Conservation (phyloP, 805 yeast genomes). For the Pichia manshurica region DNA sequence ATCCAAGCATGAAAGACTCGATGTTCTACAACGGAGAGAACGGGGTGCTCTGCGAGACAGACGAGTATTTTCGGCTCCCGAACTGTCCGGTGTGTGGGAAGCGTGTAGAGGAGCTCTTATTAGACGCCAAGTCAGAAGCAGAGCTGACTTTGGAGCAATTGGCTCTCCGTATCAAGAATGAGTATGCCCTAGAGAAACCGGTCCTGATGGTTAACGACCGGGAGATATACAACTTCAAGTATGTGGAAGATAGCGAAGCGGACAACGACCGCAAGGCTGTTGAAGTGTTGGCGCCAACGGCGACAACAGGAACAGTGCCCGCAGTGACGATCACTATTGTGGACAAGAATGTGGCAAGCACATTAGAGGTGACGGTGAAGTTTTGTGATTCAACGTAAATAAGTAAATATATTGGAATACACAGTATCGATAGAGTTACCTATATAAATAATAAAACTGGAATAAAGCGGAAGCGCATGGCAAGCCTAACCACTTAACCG, state of each 20-base stretch:
- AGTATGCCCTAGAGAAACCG: conserved; percentile 17
- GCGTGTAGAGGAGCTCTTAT: conserved; percentile 16
- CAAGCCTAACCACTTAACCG: too few species aligned
- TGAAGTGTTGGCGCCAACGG: conserved; percentile 4
- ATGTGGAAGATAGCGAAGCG: neutral
- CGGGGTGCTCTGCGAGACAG: conserved; percentile 70
- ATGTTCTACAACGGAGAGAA: conserved; percentile 85
- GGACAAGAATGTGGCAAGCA: conserved; percentile 12
- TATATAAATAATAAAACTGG: too few species aligned
- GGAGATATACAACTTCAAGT: conserved; percentile 26
- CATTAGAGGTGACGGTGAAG: conserved; percentile 12
- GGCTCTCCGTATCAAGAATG: conserved; percentile 14
- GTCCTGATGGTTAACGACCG: conserved; percentile 17
- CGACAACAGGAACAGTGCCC: too few species aligned
- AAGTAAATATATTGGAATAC: neutral
- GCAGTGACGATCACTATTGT: conserved; percentile 9
- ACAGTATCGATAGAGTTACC: neutral
- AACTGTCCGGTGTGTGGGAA: conserved; percentile 77
- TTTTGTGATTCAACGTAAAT: neutral
- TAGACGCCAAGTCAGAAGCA: neutral
- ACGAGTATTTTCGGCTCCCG: conserved; percentile 50
- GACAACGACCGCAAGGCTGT: neutral
- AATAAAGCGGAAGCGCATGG: too few species aligned
- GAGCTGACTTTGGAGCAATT: conserved; percentile 15
- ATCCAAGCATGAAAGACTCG: conserved; percentile 65